Conservation (phyloP, 345 rosid species). For the Ailanthus altissimus region DNA sequence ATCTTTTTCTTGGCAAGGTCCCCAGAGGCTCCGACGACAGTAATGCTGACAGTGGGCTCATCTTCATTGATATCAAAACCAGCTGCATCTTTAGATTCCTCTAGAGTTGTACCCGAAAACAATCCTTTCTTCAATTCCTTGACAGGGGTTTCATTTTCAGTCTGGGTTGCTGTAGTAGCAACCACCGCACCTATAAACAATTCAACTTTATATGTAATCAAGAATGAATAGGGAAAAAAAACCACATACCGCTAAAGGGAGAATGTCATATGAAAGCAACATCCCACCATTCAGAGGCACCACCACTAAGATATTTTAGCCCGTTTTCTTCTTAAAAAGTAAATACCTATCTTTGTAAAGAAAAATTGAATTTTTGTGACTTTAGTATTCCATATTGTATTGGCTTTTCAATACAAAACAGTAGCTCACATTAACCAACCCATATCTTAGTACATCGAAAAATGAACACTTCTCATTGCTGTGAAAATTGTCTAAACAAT, state of each 20-base stretch:
- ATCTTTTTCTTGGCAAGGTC: conserved; percentile 99
- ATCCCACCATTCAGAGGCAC: background rate
- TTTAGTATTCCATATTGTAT: background rate
- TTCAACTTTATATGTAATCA: conserved; percentile 10
- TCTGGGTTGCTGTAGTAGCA: conserved; percentile 43
- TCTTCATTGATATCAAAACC: conserved; percentile 43
- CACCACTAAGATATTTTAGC: background rate
- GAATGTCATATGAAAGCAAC: background rate
- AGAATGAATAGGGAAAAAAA: background rate
- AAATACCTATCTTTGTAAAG: background rate
- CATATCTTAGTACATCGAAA: too few relatives aligned
- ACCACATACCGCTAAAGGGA: background rate
- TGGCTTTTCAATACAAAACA: too few relatives aligned
- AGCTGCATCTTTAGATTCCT: conserved; percentile 41
- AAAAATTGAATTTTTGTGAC: background rate
- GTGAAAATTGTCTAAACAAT: background rate
- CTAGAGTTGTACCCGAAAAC: conserved; percentile 40
- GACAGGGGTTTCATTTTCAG: conserved; percentile 41
- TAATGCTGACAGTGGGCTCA: conserved; percentile 82
- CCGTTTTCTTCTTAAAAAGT: too few relatives aligned
- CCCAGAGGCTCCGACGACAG: conserved; percentile 98
- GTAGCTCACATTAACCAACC: background rate
- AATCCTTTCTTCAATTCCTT: conserved; percentile 50
- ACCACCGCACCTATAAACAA: conserved; percentile 60
- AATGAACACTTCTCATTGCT: background rate